Base-by-base conservation (phyloP, 331 rosid species). In the Arachis monticola region DNA sequence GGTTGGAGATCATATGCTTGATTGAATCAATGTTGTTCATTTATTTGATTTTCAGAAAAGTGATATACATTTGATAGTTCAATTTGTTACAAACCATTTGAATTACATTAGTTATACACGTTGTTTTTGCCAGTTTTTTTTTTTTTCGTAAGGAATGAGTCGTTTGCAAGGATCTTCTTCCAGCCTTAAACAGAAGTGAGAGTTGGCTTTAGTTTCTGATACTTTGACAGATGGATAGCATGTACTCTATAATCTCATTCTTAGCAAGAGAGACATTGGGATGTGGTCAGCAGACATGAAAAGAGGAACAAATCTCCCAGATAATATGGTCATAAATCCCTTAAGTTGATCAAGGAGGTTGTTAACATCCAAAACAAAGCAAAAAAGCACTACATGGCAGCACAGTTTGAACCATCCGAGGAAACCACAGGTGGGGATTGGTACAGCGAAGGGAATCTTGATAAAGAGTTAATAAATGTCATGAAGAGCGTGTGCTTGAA, bases 351-450 rank as follows among this genome's bases (percentile, higher is more conserved):
- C 73, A 89, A 90, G 81, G 90, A 88, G 64, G 93, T 90, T 52
- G 84, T 68, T 22, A 86, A 81, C 63, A 73, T 88, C 72, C 88
- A 85, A 62, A 85, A 81, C 76, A 93, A 79, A 84, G 87, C 86
- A 59, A 88, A 74, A 69, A 90, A 90, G 83, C 90, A 81, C 89
- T 88, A 80, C 78, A 79, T 93, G 86, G 91, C 90, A 27, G 38
- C 83, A 8, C 92, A 93, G 58, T 90, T 90, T 63, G 90, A 86
- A 77, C 97, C 97, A 2, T 82, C 93, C 0, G 73, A 81, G 81
- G 97, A 88, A 68, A 74, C 90, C 66, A 87, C 90, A 0, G 97
- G 98, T 35, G 96, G 97, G 44, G 84, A 65, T 53, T 93, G 95
- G 91, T 89, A 91, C 41, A 77, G 5, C 9, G 83, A 86, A 0